These are phyloP conservation scores for Erodium maritimum DNA, from an alignment of 345 rosid genomes.

Conservation along the genomic window DNA sequence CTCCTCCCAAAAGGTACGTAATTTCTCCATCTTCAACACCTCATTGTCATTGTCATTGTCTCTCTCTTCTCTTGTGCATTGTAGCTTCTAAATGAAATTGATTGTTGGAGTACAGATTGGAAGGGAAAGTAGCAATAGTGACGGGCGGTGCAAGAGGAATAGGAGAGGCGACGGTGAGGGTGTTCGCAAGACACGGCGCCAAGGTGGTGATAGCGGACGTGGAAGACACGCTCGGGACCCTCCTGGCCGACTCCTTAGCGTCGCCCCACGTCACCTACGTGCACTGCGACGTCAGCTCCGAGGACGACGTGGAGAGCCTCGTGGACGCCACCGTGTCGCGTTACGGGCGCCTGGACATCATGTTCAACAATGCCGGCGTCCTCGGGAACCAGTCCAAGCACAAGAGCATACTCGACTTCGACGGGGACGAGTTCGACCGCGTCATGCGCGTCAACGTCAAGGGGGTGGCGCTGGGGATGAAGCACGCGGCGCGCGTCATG, in stretches of 20 bases:
- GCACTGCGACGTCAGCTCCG: conserved; percentile 57
- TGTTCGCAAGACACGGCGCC: conserved; percentile 68
- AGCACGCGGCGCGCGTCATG: conserved; percentile 80
- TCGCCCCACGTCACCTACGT: conserved; percentile 40
- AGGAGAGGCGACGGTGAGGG: conserved; percentile 55
- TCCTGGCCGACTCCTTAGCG: conserved; percentile 33
- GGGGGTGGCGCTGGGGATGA: conserved; percentile 59
- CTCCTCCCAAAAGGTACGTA: conserved; percentile 19
- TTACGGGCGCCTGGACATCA: conserved; percentile 42
- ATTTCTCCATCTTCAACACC: background rate
- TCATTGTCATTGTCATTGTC: background rate
- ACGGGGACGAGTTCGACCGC: conserved; percentile 49
- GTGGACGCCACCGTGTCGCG: conserved; percentile 38
- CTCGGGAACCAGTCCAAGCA: conserved; percentile 52
- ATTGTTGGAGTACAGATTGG: conserved; percentile 31
- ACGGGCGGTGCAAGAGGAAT: conserved; percentile 87
- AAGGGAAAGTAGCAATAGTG: conserved; percentile 62
- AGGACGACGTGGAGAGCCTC: conserved; percentile 49
- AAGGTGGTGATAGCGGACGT: conserved; percentile 69
- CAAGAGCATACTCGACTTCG: conserved; percentile 61
- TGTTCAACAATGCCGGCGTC: conserved; percentile 78
- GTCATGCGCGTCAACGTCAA: conserved; percentile 63
- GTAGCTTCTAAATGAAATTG: background rate
- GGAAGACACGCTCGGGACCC: conserved; percentile 35
- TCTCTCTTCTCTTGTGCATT: too few species aligned